These are phyloP conservation scores for Albugo laibachii DNA, from an alignment of 352 stramenopile species.

Conservation along the genomic window DNA sequence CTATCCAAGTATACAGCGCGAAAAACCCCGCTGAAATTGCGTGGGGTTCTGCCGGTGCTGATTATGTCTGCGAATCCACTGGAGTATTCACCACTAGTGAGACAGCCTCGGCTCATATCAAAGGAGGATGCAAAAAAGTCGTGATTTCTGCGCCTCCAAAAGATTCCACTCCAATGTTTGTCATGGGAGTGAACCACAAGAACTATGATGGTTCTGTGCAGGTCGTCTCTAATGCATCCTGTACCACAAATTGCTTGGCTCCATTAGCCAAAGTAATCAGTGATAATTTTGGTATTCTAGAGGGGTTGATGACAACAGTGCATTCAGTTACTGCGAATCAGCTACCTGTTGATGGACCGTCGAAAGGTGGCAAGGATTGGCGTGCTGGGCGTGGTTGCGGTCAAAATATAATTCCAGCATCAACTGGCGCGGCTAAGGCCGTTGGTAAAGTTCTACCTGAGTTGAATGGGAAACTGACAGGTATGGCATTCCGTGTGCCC, in stretches of 20 bases:
- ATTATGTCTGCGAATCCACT: constrained; percentile 93
- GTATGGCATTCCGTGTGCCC: constrained; percentile 90
- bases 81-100: constrained; percentile 88
- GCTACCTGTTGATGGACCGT: constrained; percentile 88
- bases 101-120: constrained; percentile 65
- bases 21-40: constrained; percentile 43
- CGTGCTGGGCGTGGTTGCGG: constrained; percentile 79
- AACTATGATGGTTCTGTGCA: constrained; percentile 75
- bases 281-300: constrained; percentile 37
- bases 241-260: constrained; percentile 57
- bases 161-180: constrained; percentile 87
- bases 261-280: constrained; percentile 32
- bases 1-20: constrained; percentile 20
- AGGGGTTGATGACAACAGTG: constrained; percentile 28
- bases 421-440: constrained; percentile 51
- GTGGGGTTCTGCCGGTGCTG: constrained; percentile 60
- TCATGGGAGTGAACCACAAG: constrained; percentile 89
- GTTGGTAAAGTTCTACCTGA: constrained; percentile 20
- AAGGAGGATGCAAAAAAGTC: constrained; percentile 90
- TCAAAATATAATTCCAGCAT: constrained; percentile 83
- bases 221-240: constrained; percentile 64
- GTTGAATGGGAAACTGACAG: constrained; percentile 85
- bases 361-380: constrained; percentile 87
- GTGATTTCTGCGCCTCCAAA: constrained; percentile 92
- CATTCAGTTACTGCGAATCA: constrained; percentile 68